Evolutionary conservation across 352 stramenopile species (phyloP).

Genomic region (Elongisporangium undulatum): DNA sequence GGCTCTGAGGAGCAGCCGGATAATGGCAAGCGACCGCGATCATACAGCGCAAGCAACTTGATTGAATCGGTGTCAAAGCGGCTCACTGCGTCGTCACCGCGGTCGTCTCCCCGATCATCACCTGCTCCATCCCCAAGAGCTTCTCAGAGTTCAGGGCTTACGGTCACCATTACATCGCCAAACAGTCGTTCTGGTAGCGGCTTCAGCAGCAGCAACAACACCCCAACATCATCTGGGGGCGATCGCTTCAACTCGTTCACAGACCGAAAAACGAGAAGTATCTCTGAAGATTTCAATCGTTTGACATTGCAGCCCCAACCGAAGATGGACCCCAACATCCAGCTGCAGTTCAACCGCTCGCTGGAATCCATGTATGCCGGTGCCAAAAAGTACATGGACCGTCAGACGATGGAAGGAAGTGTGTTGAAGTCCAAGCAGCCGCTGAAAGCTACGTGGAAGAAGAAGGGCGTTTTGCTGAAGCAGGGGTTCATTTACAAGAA

Average conservation of each 20-base stretch:
- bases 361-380: constrained; percentile 84
- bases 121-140: constrained; percentile 32
- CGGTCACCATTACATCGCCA: constrained; percentile 76
- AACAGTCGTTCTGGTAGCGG: constrained; percentile 32
- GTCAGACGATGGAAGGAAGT: constrained; percentile 56
- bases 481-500: constrained; percentile 90
- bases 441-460: constrained; percentile 85
- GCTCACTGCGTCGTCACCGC: constrained; percentile 56
- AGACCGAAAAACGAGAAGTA: constrained; percentile 65
- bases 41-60: constrained; percentile 81
- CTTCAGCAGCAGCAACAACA: constrained; percentile 59
- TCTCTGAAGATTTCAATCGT: constrained; percentile 78
- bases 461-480: constrained; percentile 84
- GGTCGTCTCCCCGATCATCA: constrained; percentile 63
- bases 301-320: constrained; percentile 45
- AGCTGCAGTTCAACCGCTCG: constrained; percentile 75
- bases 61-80: constrained; percentile 83
- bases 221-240: constrained; percentile 53
- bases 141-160: constrained; percentile 39
- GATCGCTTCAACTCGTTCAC: constrained; percentile 41
- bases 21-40: constrained; percentile 49
- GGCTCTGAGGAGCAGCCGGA: constrained; percentile 60
- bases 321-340: constrained; percentile 85
- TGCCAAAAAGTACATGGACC: constrained; percentile 84
- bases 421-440: constrained; percentile 55